Conservation (phyloP, 2,329 filamentous ascomycete species). For the Hymenotorrendiella dingleyae region DNA sequence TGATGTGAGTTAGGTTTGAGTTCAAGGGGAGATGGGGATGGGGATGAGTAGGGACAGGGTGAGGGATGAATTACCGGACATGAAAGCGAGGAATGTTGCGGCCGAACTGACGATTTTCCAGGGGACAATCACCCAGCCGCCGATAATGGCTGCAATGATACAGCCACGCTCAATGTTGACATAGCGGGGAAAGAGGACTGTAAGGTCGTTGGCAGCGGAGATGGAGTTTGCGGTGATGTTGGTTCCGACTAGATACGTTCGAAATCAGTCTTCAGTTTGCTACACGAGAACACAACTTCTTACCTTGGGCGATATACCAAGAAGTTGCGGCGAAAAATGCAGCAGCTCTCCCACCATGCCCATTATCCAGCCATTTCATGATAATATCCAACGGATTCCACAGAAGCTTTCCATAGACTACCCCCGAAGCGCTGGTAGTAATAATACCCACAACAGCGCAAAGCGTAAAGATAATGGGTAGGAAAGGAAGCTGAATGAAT, state of each 20-base stretch:
- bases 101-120: constrained; percentile 61
- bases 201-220: constrained; percentile 50
- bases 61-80: no score
- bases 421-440: constrained; percentile 47
- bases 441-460: constrained; percentile 46
- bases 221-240: constrained; percentile 53
- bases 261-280: neutral
- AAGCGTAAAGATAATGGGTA: constrained; percentile 27
- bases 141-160: constrained; percentile 46
- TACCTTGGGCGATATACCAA: constrained; percentile 46
- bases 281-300: neutral
- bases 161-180: constrained; percentile 52
- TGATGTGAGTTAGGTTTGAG: no score
- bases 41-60: no score
- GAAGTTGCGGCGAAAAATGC: constrained; percentile 46
- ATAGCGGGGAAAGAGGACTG: constrained; percentile 46
- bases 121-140: constrained; percentile 54
- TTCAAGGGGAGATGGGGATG: no score
- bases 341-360: constrained; percentile 37
- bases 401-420: constrained; percentile 44
- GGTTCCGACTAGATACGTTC: constrained; percentile 41
- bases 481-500: constrained; percentile 35
- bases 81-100: constrained; percentile 55
- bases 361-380: constrained; percentile 37
- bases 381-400: constrained; percentile 46